These are phyloP conservation scores for Verticillium albo-atrum DNA, from an alignment of 2,329 filamentous ascomycete genomes.

Conservation along the genomic window DNA sequence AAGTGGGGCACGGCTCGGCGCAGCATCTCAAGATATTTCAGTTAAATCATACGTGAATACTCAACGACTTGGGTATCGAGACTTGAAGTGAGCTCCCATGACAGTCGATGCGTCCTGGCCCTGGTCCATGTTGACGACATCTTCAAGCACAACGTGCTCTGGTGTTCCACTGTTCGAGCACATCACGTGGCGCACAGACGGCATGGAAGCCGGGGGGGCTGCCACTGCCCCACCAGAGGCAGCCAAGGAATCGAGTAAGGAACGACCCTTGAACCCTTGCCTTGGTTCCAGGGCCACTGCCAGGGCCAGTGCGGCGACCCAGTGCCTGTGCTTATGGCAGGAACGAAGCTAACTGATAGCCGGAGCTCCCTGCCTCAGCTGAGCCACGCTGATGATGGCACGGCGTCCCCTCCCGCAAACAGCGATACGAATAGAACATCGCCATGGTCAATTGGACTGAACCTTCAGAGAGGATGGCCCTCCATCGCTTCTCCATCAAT, in stretches of 20 bases:
- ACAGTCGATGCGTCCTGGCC: too few relatives aligned
- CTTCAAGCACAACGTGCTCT: too few relatives aligned
- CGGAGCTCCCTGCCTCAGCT: background rate
- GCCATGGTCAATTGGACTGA: background rate
- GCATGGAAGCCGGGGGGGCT: background rate
- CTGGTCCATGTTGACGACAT: too few relatives aligned
- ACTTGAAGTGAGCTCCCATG: too few relatives aligned
- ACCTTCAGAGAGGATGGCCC: background rate
- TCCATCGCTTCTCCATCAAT: too few relatives aligned
- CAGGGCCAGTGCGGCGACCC: background rate
- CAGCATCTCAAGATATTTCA: too few relatives aligned
- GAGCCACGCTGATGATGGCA: conserved; percentile 4
- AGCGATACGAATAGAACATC: background rate
- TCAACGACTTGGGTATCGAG: too few relatives aligned
- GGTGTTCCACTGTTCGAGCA: too few relatives aligned
- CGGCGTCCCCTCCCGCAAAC: background rate
- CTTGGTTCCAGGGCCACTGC: background rate
- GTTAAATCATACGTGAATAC: too few relatives aligned
- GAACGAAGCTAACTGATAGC: background rate
- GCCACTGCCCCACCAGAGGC: background rate
- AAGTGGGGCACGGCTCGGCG: too few relatives aligned
- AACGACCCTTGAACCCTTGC: background rate
- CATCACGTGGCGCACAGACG: background rate
- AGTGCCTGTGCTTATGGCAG: background rate
- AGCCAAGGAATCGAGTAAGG: background rate